Base-by-base conservation (phyloP, 371 early-diverging fungal genomes). In the Circinella minor region DNA sequence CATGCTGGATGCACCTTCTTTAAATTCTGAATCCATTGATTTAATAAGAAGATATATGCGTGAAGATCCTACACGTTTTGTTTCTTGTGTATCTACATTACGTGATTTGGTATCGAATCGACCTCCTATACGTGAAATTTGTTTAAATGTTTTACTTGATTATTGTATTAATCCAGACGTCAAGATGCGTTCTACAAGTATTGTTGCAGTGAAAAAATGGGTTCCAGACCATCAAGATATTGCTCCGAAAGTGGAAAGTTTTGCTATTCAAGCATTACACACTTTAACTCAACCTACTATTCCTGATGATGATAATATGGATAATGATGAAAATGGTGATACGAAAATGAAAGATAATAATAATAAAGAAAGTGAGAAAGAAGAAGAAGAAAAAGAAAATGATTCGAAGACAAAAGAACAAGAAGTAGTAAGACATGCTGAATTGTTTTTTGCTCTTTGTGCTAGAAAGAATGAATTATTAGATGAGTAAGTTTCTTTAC, bases 161-260 rank as follows among this genome's bases (percentile, higher is more conserved):
- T 69, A 75, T 13, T 82, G 83, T 59, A 72, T 69, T 4, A 62
- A 77, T 63, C 69, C 74, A 13, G 79, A 82, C 60, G 76, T 78
- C 36, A 81, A 77, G 63, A 83, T 74, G 64, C 72, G 87, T 66
- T 72, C 77, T 46, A 79, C 80, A 8, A 86, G 90, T 36, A 91
- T 93, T 73, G 78, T 87, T 0, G 85, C 84, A 17, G 88, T 82
- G 10, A 86, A 85, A 65, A 86, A 88, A 64, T 92, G 91, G 89
- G 82, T 86, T 15, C 83, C 84, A 6, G 85, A 88, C 51, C 87
- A 90, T 77, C 47, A 71, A 0, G 73, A 71, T 4, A 76, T 91
- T 15, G 71, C 84, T 7, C 74, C 75, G 4, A 65, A 70, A 46
- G 84, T 91, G 0, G 88, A 90, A 67, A 43, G 65, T 15, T 89